Base-by-base conservation (phyloP, 495 filamentous ascomycete species). In the Xylaria sp. region DNA sequence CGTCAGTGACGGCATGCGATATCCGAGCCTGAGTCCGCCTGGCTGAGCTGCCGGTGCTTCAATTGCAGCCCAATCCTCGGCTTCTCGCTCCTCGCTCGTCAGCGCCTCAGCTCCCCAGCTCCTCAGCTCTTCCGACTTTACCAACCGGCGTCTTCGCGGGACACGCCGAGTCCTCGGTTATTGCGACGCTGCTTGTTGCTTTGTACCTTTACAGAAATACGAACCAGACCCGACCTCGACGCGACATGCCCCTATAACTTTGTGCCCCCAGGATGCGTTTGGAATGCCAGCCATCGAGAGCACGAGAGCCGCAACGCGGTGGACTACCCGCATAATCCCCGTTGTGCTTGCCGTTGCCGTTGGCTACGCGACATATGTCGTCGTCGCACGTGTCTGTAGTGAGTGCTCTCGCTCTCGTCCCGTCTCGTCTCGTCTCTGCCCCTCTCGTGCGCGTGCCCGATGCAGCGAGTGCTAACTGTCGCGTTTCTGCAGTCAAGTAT, bases 401-500 rank as follows among this genome's bases (percentile, higher is more conserved):
- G 73, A 44, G 83, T 73, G 52, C 53, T n/a, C n/a, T n/a, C n/a
- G n/a, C n/a, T n/a, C n/a, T n/a, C n/a, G n/a, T n/a, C n/a, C n/a
- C n/a, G n/a, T n/a, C n/a, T n/a, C n/a, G n/a, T n/a, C n/a, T n/a
- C n/a, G n/a, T n/a, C n/a, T n/a, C n/a, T n/a, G n/a, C n/a, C n/a
- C n/a, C n/a, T 21, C 29, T 24, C 52, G 1, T 58, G 15, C n/a
- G 1, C 24, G 17, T 43, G 37, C 21, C 33, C 5, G 21, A 29
- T 17, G 17, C 37, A 24, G 59, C 11, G 37, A 24, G n/a, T 17
- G 59, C 59, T 62, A 19, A 62, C 21, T 24, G n/a, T 24, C 4
- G 7, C 15, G 35, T 52, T 19, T 24, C 44, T 26, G 19, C 67
- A 93, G 91, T 92, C 55, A 85, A 89, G 73, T 91, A 89, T 75